These are phyloP conservation scores for Erysimum pusillum DNA, from an alignment of 441 rosid species.

Conservation along the genomic window DNA sequence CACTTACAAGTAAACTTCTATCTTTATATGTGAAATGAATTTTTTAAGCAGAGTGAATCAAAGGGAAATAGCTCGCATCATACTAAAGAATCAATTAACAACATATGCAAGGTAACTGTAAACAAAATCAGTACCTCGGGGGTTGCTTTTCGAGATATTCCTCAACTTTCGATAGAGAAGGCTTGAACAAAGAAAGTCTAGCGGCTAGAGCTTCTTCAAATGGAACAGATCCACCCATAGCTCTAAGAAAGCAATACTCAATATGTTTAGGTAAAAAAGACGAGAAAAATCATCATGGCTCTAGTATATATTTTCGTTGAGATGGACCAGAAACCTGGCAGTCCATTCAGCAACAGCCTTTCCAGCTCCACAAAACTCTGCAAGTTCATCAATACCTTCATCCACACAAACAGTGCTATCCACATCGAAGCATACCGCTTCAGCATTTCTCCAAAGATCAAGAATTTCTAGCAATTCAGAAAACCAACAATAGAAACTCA, in stretches of 20 bases:
- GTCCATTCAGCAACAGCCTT: slow-evolving; percentile 99
- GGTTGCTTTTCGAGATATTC: slow-evolving; percentile 83
- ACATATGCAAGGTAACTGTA: slow-evolving; percentile 2
- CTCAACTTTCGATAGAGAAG: slow-evolving; percentile 79
- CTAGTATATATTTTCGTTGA: slow-evolving; percentile 3
- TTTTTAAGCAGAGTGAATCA: slow-evolving; percentile 20
- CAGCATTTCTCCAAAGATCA: slow-evolving; percentile 77
- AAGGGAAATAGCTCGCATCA: neutral
- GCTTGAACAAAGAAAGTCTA: slow-evolving; percentile 83
- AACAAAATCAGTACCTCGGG: slow-evolving; percentile 65
- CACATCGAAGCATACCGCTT: slow-evolving; percentile 97
- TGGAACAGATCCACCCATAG: slow-evolving; percentile 98
- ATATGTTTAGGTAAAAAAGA: slow-evolving; percentile 19
- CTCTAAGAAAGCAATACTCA: slow-evolving; percentile 58
- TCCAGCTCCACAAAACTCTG: slow-evolving; percentile 98
- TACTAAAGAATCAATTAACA: slow-evolving; percentile 10
- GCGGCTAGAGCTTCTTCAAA: slow-evolving; percentile 96
- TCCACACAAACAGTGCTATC: slow-evolving; percentile 97
- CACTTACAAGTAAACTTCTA: slow-evolving; percentile 3
- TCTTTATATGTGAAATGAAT: neutral
- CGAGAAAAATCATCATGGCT: slow-evolving; percentile 28
- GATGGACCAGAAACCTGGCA: slow-evolving; percentile 71
- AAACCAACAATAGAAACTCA: slow-evolving; percentile 39
- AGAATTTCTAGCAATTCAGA: slow-evolving; percentile 63
- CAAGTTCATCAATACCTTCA: slow-evolving; percentile 98